Base-by-base conservation (phyloP, 768 basidiomycete species). In the Lactarius akahatsu region DNA sequence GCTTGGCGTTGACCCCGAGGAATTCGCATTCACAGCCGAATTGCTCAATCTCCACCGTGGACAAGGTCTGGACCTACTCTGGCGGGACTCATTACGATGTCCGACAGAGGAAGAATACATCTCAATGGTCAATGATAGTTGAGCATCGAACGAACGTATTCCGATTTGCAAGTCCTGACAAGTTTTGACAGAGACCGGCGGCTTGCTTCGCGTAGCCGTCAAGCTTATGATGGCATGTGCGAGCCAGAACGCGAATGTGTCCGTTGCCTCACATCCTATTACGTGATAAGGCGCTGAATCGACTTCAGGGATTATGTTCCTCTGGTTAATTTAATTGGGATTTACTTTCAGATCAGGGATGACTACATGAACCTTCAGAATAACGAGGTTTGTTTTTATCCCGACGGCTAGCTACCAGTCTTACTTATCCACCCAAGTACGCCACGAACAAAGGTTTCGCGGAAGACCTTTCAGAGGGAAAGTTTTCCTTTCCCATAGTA, bases 301-400 rank as follows among this genome's bases (percentile, higher is more conserved):
- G 2, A 41, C 23, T 40, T 2, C 66, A 97, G 93, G 11, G 87
- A 98, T 76, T 97, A 93, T 70, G 87, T 96, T 1, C 94, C 95
- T 0, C 82, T 98, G 2, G 92, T 96, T 68, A 97, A 97, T 75
- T 84, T 97, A 11, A 90, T 98, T 67, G 94, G 96, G 2, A 86
- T 97, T n/a, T 91, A 87, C 72, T 97, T 94, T 76, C 96, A 98
- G 75, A 96, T 98, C 71, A 80, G 95, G n/a, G 96, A 98, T 71
- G 96, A 98, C 75, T 91, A 95, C 56, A 94, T 96, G 91, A 98
- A 98, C 72, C 78, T 98, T 30, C 89, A 96, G 72, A 93, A 91
- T 57, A 83, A 84, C 20, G 86, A 95, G 81, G 94, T 94, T 71
- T 30, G 79, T 59, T 16, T 36, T 11, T 16, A 55, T 57, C 34